phyloP scores from a whole-genome alignment of 345 rosid species.

The Cardiospermum halicacabum region DNA sequence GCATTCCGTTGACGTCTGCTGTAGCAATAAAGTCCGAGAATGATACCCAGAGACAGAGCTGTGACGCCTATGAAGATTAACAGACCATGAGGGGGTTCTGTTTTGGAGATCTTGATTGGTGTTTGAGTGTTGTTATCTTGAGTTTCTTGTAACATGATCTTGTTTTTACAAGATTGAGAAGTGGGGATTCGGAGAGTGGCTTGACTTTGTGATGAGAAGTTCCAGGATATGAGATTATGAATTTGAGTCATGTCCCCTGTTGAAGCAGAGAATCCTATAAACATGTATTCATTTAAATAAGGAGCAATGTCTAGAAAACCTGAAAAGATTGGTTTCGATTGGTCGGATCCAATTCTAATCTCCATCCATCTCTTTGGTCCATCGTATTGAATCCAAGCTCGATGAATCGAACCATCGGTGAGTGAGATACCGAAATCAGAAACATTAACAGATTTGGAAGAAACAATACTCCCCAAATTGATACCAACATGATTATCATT shows the following conservation, averaged over 20 bases:
- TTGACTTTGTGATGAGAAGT: conserved; percentile 40
- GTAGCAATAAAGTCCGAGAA: conserved; percentile 27
- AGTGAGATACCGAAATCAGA: conserved; percentile 35
- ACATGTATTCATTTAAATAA: conserved; percentile 49
- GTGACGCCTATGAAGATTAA: conserved; percentile 35
- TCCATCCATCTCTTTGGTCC: conserved; percentile 38
- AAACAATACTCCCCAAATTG: conserved; percentile 43
- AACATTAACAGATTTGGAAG: conserved; percentile 28
- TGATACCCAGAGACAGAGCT: conserved; percentile 24
- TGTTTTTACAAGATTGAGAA: conserved; percentile 35
- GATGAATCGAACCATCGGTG: conserved; percentile 41
- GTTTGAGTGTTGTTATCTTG: not conserved
- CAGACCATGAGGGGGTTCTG: conserved; percentile 28
- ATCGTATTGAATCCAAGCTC: conserved; percentile 38
- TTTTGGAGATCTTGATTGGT: conserved; percentile 3
- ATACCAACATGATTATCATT: conserved; percentile 54
- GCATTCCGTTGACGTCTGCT: conserved; percentile 18
- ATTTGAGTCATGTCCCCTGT: conserved; percentile 43
- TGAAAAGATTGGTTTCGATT: conserved; percentile 29
- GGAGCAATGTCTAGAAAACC: conserved; percentile 41
- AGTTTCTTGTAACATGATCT: conserved; percentile 10
- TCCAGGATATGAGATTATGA: conserved; percentile 40
- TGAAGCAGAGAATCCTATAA: conserved; percentile 54
- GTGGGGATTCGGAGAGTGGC: conserved; percentile 43
- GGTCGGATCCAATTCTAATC: conserved; percentile 28